Evolutionary conservation across 306 rosid genomes (phyloP).

Genomic region (Sesbania bispinosa): DNA sequence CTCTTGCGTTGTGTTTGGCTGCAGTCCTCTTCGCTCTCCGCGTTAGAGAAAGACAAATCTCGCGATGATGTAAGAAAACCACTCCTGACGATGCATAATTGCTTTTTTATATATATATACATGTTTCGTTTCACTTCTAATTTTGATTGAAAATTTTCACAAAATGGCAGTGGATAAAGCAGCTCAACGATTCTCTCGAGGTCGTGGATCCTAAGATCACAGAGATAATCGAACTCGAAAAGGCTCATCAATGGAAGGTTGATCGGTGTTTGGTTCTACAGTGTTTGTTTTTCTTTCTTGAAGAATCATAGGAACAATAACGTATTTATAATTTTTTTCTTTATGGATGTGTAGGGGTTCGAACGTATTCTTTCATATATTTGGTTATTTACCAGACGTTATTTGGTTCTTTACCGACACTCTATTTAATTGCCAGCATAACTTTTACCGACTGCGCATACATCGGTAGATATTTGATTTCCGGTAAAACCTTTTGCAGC

Average conservation of each 20-base stretch:
- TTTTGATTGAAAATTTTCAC: background rate
- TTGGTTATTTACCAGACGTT: too few species aligned
- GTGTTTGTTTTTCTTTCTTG: background rate
- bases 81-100: too few species aligned
- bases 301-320: background rate
- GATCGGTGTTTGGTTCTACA: background rate
- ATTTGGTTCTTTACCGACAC: too few species aligned
- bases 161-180: conserved; percentile 69
- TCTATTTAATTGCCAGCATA: too few species aligned
- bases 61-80: conserved; percentile 54
- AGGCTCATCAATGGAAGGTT: conserved; percentile 86
- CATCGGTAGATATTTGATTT: too few species aligned
- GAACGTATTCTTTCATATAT: conserved; percentile 88
- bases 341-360: conserved; percentile 47
- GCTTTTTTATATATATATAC: too few species aligned
- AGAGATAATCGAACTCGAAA: conserved; percentile 84
- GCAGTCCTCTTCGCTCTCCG: conserved; percentile 67
- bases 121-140: conserved; percentile 1
- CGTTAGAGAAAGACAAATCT: conserved; percentile 48
- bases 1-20: conserved; percentile 4
- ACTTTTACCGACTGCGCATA: too few species aligned
- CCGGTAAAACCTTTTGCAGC: too few species aligned
- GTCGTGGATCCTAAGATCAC: conserved; percentile 73
- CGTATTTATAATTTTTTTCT: background rate
- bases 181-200: conserved; percentile 77